Percentiles rank a stretch among this genome's conserved stretches.
Evolutionary conservation across 768 basidiomycete species (phyloP).

Genomic region (Boletus pseudopeckii): DNA sequence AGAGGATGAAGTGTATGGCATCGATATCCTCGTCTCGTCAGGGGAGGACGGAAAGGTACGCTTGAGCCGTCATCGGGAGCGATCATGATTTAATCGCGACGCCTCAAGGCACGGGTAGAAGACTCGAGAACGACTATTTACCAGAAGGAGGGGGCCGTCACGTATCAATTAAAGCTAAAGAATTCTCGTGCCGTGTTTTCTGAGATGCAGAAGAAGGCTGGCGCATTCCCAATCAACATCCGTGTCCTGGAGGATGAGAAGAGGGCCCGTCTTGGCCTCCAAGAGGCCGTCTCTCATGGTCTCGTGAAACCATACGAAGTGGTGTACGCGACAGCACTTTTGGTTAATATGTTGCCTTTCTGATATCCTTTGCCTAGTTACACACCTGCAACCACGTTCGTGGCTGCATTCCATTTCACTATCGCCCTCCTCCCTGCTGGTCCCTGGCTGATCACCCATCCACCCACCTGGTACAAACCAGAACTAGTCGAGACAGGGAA

Average conservation of each 20-base stretch:
- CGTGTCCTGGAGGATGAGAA: conserved; percentile 95
- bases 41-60: conserved; percentile 86
- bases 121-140: conserved; percentile 91
- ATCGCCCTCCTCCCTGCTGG: conserved; percentile 90
- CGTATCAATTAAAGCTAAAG: conserved; percentile 97
- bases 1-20: conserved; percentile 93
- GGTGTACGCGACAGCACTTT: conserved; percentile 50
- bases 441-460: conserved; percentile 80
- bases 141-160: conserved; percentile 81
- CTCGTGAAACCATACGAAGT: conserved; percentile 95
- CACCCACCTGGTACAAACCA: conserved; percentile 90
- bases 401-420: conserved; percentile 97
- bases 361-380: conserved; percentile 44
- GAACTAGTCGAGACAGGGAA: conserved; percentile 89
- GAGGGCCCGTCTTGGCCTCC: conserved; percentile 88
- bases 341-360: neutral
- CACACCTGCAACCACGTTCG: conserved; percentile 77
- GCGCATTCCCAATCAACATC: conserved; percentile 96
- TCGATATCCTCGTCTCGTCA: conserved; percentile 87
- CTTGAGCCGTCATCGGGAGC: neutral
- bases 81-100: neutral
- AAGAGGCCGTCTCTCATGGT: conserved; percentile 93
- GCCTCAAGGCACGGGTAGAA: conserved; percentile 76
- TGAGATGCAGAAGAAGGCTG: conserved; percentile 97
- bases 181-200: conserved; percentile 95